phyloP scores from a whole-genome alignment of 768 basidiomycete species.

The Aureoboletus auriporus region DNA sequence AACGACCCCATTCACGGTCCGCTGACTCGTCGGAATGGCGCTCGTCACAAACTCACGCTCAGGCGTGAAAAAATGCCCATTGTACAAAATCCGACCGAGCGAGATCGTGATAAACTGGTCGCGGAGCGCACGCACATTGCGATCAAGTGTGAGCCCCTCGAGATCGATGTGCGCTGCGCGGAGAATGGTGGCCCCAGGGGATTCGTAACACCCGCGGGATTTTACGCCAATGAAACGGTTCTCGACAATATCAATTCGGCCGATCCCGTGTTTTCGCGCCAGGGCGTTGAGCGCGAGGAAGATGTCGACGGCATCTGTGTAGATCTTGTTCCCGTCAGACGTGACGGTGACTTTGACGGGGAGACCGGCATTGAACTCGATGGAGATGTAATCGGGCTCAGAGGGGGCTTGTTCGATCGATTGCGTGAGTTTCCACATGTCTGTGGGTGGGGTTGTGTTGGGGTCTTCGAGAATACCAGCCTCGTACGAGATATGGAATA shows the following conservation, averaged over 20 bases:
- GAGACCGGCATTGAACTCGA: slow-evolving; percentile 85
- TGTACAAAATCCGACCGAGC: slow-evolving; percentile 90
- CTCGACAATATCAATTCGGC: slow-evolving; percentile 98
- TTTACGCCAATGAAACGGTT: slow-evolving; percentile 99
- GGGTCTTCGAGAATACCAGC: slow-evolving; percentile 99
- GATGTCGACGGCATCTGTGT: slow-evolving; percentile 93
- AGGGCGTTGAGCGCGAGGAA: slow-evolving; percentile 89
- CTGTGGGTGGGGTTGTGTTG: slow-evolving; percentile 84
- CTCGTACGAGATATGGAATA: slow-evolving; percentile 99
- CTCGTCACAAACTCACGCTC: slow-evolving; percentile 93
- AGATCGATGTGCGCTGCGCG: slow-evolving; percentile 94
- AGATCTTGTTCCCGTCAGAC: slow-evolving; percentile 46
- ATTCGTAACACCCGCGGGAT: slow-evolving; percentile 99
- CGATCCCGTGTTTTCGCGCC: slow-evolving; percentile 92
- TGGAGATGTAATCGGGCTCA: slow-evolving; percentile 71
- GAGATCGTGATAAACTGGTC: slow-evolving; percentile 94
- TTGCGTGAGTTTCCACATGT: slow-evolving; percentile 99
- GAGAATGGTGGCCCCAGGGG: slow-evolving; percentile 93
- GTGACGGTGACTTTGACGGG: slow-evolving; percentile 85
- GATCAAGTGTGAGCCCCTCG: slow-evolving; percentile 96
- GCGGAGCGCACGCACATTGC: slow-evolving; percentile 90
- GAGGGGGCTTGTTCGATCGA: slow-evolving; percentile 79
- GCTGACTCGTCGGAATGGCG: slow-evolving; percentile 89
- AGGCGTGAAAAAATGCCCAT: slow-evolving; percentile 99
- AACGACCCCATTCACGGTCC: slow-evolving; percentile 93